Conservation (phyloP, 163 green algal species). For the Scenedesmus sp. region DNA sequence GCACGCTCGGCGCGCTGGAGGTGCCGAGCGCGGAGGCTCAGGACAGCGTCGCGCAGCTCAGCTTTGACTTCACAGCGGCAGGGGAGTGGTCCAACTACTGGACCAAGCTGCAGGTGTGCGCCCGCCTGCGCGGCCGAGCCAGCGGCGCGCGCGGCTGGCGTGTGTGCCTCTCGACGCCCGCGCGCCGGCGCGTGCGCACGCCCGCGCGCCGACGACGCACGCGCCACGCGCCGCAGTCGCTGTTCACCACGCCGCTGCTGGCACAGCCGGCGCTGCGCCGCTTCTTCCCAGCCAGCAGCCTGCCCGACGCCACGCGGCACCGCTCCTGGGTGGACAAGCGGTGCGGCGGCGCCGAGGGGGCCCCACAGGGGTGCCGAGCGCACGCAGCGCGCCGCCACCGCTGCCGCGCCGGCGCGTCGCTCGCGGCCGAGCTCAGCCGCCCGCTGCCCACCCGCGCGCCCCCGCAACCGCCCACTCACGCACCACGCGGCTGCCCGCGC, state of each 20-base stretch:
- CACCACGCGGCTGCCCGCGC: not conserved
- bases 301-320: conserved; percentile 22
- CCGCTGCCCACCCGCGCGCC: too few species aligned
- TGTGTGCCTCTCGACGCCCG: too few species aligned
- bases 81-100: conserved; percentile 20
- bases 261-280: not conserved
- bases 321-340: conserved; percentile 18
- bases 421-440: too few species aligned
- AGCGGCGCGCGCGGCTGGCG: too few species aligned
- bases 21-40: not conserved
- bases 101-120: conserved; percentile 30
- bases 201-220: not conserved
- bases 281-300: conserved; percentile 20
- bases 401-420: too few species aligned
- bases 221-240: too few species aligned
- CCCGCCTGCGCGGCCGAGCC: too few species aligned
- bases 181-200: not conserved
- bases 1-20: conserved; percentile 15
- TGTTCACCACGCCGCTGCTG: conserved; percentile 24
- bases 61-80: conserved; percentile 23
- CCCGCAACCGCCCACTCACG: too few species aligned
- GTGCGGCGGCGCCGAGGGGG: too few species aligned
- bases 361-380: too few species aligned
- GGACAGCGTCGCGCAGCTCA: not conserved
- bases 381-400: too few species aligned